Evolutionary conservation across 1,139 yeast genomes (phyloP), one percentile per base, ranked within the genome.

Genomic region (Kazachstania sp.): DNA sequence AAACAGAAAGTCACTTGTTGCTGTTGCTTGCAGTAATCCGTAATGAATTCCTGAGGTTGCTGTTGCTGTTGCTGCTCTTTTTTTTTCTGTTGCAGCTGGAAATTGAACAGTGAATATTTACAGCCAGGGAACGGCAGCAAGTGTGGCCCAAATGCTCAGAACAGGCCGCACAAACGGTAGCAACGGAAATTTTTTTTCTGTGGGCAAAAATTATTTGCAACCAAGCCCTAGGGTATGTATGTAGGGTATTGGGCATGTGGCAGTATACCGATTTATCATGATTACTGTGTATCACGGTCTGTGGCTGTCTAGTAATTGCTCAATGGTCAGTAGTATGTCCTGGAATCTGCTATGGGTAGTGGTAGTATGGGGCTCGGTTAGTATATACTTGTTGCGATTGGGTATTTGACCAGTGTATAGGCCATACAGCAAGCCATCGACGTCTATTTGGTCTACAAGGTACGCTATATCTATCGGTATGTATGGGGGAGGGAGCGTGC

Each of bases 381-480:
- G 26, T 12, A 11, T 13, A 19, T 28, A 34, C 8, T n/a, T 13
- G 42, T 18, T 9, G 26, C 15, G 15, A 23, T 6, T 7, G 6
- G 35, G 16, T 29, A 11, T 28, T 16, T 30, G 9, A 38, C 37
- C 50, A 54, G 45, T 4, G 11, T 41, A 32, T 48, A 54, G 45
- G 36, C 51, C 41, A 35, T 56, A 59, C 31, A 60, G 52, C 37
- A 60, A 48, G 19, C 54, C 55, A 37, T 60, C 63, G 11, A 59
- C 35, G 19, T 57, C 63, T 45, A 56, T 51, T 34, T 53, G 52
- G 12, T 51, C 51, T 37, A 60, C 47, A 29, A 51, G 37, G 50
- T 53, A 47, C 6, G 46, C 48, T 2, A 49, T 45, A 37, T 55
- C 58, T 9, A 50, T 39, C 6, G 51, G 48, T 3, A 31, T 20